Percentiles rank a stretch among this genome's conserved stretches.
These are phyloP conservation scores for Canavalia gladiata DNA, from an alignment of 306 rosid genomes.

Conservation along the genomic window DNA sequence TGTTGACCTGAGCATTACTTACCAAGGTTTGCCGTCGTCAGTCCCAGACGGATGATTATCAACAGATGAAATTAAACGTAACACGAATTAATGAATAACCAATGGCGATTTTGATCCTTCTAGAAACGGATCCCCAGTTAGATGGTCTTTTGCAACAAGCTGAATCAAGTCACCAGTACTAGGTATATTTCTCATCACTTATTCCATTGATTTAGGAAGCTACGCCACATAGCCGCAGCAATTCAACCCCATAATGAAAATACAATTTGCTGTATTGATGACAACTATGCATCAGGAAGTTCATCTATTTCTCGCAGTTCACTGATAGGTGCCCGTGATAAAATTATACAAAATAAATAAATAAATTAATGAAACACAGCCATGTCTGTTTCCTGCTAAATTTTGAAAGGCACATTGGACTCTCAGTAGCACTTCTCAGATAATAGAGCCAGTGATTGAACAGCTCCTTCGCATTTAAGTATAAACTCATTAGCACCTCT, in stretches of 20 bases:
- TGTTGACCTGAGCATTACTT: not conserved
- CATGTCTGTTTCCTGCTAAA: constrained; percentile 62
- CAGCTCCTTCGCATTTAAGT: constrained; percentile 62
- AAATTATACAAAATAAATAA: constrained; percentile 61
- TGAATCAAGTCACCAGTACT: not conserved
- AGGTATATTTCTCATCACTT: constrained; percentile 52
- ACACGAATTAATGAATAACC: too few species aligned
- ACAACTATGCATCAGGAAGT: constrained; percentile 50
- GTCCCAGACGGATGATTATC: not conserved
- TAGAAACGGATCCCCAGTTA: not conserved
- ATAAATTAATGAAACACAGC: constrained; percentile 41
- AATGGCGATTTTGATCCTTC: too few species aligned
- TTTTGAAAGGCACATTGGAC: constrained; percentile 62
- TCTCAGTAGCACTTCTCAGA: constrained; percentile 58
- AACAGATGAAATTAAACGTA: too few species aligned
- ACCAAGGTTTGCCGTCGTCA: constrained; percentile 9
- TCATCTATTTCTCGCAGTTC: constrained; percentile 52
- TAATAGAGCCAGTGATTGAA: constrained; percentile 66
- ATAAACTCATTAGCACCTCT: constrained; percentile 61
- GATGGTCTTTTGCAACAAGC: not conserved
- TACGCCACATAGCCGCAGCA: constrained; percentile 62
- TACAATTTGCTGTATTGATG: constrained; percentile 53
- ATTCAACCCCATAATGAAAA: constrained; percentile 55
- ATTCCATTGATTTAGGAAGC: constrained; percentile 60
- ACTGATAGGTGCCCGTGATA: constrained; percentile 43